Evolutionary conservation across 1,284 basidiomycete genomes (phyloP), one percentile per base, ranked within the genome.

Genomic region (Ustilago hordei): DNA sequence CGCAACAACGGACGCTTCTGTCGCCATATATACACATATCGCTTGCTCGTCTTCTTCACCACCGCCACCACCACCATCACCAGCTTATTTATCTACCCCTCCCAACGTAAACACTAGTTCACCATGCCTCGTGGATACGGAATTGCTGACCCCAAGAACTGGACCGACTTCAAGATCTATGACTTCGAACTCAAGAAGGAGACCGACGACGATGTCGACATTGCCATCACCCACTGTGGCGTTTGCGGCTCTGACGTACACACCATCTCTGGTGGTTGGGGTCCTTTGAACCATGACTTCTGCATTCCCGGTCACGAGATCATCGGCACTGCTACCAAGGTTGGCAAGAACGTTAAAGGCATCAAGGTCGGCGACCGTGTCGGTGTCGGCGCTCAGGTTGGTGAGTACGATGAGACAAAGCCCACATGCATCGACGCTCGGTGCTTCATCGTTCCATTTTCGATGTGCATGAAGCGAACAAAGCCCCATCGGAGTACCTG

Each of bases 311-410:
- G 88, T 38, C 91, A 92, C 84, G 91, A 91, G 85, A 91, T 91
- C 72, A 87, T 90, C 62, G 91, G 91, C n/a, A 87, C 86, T 11
- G 90, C 90, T 28, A 79, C 78, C 72, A 69, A 77, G 67, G 83
- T 85, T 34, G 83, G 83, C 55, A 80, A 76, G 53, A 88, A 90
- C 60, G 90, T 91, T 58, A 88, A 87, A 39, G 88, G 87, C 62
- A 88, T 91, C 87, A 90, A 90, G 80, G 88, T 90, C 48, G 91
- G 91, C 57, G 90, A 91, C 81, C 87, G 90, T 17, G 91, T 89
- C 66, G 91, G 91, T 64, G 90, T 92, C 15, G 91, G 91, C 31
- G 90, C 91, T 2, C 89, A 90, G 82, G 88, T 91, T 47, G 68
- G 58, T 69, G 45, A 57, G 64, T 67, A 39, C 31, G 31, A 9